Percentiles rank a stretch among this genome's conserved stretches.
Evolutionary conservation across 164 flowering plant species (phyloP).

Genomic region (Aristolochia fimbriata): DNA sequence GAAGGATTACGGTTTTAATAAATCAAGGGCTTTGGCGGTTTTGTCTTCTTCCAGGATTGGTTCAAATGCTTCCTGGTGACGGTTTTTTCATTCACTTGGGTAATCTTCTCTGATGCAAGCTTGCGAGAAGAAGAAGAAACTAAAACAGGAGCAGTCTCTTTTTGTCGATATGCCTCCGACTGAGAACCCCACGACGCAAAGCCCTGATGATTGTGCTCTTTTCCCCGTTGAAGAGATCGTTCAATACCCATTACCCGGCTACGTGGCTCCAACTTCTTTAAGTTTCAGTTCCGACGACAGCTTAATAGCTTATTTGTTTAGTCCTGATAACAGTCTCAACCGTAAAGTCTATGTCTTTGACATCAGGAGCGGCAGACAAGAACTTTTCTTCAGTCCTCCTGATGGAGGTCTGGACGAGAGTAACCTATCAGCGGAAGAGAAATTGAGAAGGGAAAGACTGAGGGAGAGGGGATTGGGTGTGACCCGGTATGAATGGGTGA

Average conservation of each 20-base stretch:
- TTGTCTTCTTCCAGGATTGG: no score
- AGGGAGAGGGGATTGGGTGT: conserved; percentile 94
- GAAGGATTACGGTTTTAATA: no score
- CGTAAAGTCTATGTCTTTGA: conserved; percentile 64
- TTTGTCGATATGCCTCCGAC: conserved; percentile 46
- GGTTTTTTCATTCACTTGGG: neutral
- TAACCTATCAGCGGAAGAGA: conserved; percentile 78
- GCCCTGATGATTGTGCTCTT: conserved; percentile 26
- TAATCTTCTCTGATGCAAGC: conserved; percentile 49
- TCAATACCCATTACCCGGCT: conserved; percentile 77
- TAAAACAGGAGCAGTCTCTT: conserved; percentile 30
- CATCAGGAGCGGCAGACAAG: conserved; percentile 38
- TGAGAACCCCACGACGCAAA: conserved; percentile 23
- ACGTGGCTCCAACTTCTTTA: conserved; percentile 49
- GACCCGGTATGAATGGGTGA: conserved; percentile 91
- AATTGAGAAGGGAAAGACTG: conserved; percentile 75
- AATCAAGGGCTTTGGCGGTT: no score
- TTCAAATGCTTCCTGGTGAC: no score
- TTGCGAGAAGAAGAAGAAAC: conserved; percentile 29
- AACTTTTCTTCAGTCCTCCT: conserved; percentile 67
- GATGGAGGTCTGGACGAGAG: conserved; percentile 90
- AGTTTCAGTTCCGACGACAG: conserved; percentile 75
- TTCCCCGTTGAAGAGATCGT: conserved; percentile 81
- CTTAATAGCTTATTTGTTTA: conserved; percentile 50
- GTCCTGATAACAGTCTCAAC: conserved; percentile 64